Evolutionary conservation across 257 asterid species (phyloP), one percentile per base, ranked within the genome.

Genomic region (Solanum neorickii): DNA sequence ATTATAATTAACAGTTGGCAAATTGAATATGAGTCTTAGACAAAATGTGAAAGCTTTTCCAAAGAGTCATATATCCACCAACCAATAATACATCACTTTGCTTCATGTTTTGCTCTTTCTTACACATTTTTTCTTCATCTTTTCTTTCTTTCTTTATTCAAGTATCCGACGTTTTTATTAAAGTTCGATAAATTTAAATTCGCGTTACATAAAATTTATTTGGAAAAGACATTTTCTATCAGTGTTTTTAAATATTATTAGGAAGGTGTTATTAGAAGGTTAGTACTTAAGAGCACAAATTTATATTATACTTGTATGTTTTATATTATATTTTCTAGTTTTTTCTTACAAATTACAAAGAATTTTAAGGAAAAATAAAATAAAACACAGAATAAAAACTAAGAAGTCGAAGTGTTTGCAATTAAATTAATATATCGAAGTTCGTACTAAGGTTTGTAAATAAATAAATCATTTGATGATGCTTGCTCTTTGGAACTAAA

Each of bases 111-210:
- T 47, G 12, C 29, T 29, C 18, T 80, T 80, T 47, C 29, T 80
- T 80, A 47, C 10, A 16, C 76, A 29, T 6, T 13, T 16, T 44
- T 18, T 27, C 12, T 78, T 44, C 25, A 9, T 46, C 16, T 9
- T 77, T 77, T 78, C 9, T 2, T 49, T 1, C 7, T 9, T 9
- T 62, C 0, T 62, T 62, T 3, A 1, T 11, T 62, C 12, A 0
- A 0, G 5, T n/a, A 1, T 65, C 0, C 0, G 1, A 0, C 25
- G 25, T n/a, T 11, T 16, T 11, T 5, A 66, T 25, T 25, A 12
- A 12, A 66, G 2, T 3, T 25, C 0, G 5, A 66, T 6, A 1
- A 25, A 66, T 13, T 12, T 0, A 12, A 12, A 37, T 65, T n/a
- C 1, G 0, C 1, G 0, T 5, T n/a, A 12, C 2, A 25, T 65